A percentile compares a stretch with the other conserved stretches of the same genome.
phyloP scores from a whole-genome alignment of 805 yeast genomes.

The Hanseniaspora meyeri region DNA sequence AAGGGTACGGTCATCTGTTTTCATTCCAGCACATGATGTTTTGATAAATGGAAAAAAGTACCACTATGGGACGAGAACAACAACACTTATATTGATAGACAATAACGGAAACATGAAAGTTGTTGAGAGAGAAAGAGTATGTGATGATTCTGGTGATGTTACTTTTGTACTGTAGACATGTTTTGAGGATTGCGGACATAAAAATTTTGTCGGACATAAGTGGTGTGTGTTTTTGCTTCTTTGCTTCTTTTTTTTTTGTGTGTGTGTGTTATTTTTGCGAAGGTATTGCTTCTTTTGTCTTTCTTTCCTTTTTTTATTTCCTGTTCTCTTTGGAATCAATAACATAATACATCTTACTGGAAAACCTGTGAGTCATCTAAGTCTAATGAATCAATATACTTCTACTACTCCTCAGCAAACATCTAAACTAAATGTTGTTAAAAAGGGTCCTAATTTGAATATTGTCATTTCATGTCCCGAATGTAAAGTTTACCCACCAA shows the following conservation, averaged over 20 bases:
- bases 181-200: too few relatives aligned
- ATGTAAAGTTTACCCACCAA: slow-evolving; percentile 91
- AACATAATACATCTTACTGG: too few relatives aligned
- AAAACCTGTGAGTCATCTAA: slow-evolving; percentile 3
- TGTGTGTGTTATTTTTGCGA: background rate
- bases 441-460: slow-evolving; percentile 70
- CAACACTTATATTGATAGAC: slow-evolving; percentile 6
- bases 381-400: background rate
- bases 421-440: slow-evolving; percentile 18
- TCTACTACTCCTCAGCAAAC: slow-evolving; percentile 16
- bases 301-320: background rate
- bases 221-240: background rate
- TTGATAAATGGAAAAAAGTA: background rate
- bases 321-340: background rate
- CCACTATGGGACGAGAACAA: slow-evolving; percentile 14
- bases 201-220: background rate
- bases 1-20: slow-evolving; percentile 7
- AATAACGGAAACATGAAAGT: background rate
- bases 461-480: slow-evolving; percentile 90
- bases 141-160: slow-evolving; percentile 2
- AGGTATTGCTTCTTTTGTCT: too few relatives aligned
- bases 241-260: background rate
- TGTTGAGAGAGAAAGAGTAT: slow-evolving; percentile 3
- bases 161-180: background rate
- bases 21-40: slow-evolving; percentile 8